Conservation (phyloP, 805 yeast genomes). For the Tetrapisispora iriomotensis region DNA sequence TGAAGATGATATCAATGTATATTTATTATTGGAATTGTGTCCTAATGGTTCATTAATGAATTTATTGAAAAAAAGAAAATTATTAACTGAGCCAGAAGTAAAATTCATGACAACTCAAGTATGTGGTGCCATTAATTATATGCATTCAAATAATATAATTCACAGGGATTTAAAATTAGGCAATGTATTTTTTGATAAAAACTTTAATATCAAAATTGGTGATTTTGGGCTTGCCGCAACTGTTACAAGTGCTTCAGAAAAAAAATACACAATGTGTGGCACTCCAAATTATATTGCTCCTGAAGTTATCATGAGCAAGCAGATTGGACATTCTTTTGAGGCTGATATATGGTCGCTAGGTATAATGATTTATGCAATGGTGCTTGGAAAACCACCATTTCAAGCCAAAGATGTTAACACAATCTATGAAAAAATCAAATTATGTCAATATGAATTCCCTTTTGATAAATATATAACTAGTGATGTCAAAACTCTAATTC, state of each 20-base stretch:
- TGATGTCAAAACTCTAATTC: constrained; percentile 65
- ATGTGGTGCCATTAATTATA: constrained; percentile 85
- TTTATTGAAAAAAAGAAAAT: constrained; percentile 70
- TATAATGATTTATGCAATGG: constrained; percentile 86
- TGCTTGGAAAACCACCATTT: constrained; percentile 94
- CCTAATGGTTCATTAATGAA: constrained; percentile 94
- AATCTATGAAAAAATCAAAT: constrained; percentile 85
- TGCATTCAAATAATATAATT: constrained; percentile 85
- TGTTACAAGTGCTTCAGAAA: constrained; percentile 57
- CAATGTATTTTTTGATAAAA: constrained; percentile 85
- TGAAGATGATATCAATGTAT: constrained; percentile 92
- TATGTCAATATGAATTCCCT: constrained; percentile 74
- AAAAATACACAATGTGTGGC: constrained; percentile 92
- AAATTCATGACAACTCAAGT: constrained; percentile 84
- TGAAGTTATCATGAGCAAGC: constrained; percentile 84
- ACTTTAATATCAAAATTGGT: constrained; percentile 92
- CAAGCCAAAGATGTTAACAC: constrained; percentile 90
- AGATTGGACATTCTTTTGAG: constrained; percentile 83
- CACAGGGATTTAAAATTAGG: constrained; percentile 96
- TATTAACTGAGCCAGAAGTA: constrained; percentile 86
- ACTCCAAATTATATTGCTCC: constrained; percentile 99
- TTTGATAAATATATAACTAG: constrained; percentile 50
- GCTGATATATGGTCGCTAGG: constrained; percentile 98
- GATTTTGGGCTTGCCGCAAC: constrained; percentile 98
- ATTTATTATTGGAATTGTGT: constrained; percentile 87